Percentiles rank a stretch among this genome's conserved stretches.
Evolutionary conservation across 228 moss, liverwort and hornwort species (phyloP).

Genomic region (Sphagnum fallax): DNA sequence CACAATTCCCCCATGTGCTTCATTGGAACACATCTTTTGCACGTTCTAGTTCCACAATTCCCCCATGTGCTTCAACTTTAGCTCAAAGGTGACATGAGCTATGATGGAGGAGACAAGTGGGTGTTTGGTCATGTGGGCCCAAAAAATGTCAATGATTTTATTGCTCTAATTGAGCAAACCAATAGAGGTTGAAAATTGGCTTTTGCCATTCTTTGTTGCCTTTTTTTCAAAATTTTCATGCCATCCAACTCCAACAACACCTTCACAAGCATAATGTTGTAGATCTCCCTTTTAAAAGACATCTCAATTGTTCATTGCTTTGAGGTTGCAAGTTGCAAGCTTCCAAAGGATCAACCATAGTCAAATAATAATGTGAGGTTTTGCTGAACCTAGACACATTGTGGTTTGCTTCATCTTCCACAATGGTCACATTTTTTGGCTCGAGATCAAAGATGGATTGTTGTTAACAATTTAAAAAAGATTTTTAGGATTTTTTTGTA

Average conservation of each 20-base stretch:
- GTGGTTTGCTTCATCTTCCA: slow-evolving; percentile 89
- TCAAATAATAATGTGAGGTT: slow-evolving; percentile 77
- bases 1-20: no score
- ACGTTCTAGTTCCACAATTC: no score
- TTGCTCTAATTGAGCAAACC: slow-evolving; percentile 60
- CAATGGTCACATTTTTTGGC: slow-evolving; percentile 62
- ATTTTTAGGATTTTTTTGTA: no score
- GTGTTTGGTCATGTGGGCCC: slow-evolving; percentile 67
- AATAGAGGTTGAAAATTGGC: slow-evolving; percentile 65
- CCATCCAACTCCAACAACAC: slow-evolving; percentile 57
- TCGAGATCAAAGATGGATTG: slow-evolving; percentile 49
- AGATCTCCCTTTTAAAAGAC: slow-evolving; percentile 82
- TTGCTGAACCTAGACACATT: slow-evolving; percentile 64
- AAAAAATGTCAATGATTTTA: slow-evolving; percentile 56
- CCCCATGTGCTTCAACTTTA: no score
- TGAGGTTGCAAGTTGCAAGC: slow-evolving; percentile 46
- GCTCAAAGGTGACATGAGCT: no score
- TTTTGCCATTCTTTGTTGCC: slow-evolving; percentile 58
- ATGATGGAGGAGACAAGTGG: slow-evolving; percentile 17
- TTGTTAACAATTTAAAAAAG: no score
- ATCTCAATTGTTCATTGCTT: slow-evolving; percentile 68
- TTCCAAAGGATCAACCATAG: slow-evolving; percentile 89
- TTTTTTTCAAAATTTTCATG: slow-evolving; percentile 67
- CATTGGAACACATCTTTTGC: no score
- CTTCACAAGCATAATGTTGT: slow-evolving; percentile 83